Base-by-base conservation (phyloP, 1,284 basidiomycete genomes). In the Phylloporus gajari region DNA sequence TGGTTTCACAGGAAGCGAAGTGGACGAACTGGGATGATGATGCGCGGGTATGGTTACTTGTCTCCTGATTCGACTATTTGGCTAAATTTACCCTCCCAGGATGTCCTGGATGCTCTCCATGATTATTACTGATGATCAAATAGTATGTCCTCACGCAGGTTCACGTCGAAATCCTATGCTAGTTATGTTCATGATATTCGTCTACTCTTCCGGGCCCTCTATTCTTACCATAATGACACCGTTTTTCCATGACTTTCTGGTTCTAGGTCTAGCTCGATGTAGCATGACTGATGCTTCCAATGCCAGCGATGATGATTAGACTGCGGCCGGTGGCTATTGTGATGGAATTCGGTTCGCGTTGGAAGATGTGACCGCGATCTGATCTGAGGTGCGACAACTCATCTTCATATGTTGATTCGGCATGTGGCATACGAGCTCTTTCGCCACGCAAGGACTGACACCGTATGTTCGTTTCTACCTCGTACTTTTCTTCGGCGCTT, bases 1-100 rank as follows among this genome's bases (percentile, higher is more conserved):
- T 23, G 86, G 85, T 3, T 86, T 86, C 71, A 84, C 83, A 2
- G 70, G 82, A 5, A 81, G 78, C 25, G 79, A 86, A 15, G 71
- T 82, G n/a, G 71, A 82, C 2, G 86, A 87, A 68, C 78, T 87
- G 85, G 85, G 86, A 87, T 30, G 83, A 86, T 17, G 84, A 85
- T 73, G 85, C 86, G 61, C 75, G 77, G 75, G 85, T 86, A 74
- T 35, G 84, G 80, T 53, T 11, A 21, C 38, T 40, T 13, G 12
- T 56, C 13, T 11, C 19, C 9, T 8, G 19, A 30, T 40, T 61
- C n/a, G 25, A n/a, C 27, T 15, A 5, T 32, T 27, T 32, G 23
- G 8, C 40, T 51, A 27, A 6, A 35, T 42, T 66, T 35, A 35
- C 27, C 12, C 25, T 65, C 19, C 51, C 35, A 76, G 70, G 75